These are phyloP conservation scores for Ophiostoma ulmi DNA, from an alignment of 2,329 filamentous ascomycete species.

Conservation along the genomic window DNA sequence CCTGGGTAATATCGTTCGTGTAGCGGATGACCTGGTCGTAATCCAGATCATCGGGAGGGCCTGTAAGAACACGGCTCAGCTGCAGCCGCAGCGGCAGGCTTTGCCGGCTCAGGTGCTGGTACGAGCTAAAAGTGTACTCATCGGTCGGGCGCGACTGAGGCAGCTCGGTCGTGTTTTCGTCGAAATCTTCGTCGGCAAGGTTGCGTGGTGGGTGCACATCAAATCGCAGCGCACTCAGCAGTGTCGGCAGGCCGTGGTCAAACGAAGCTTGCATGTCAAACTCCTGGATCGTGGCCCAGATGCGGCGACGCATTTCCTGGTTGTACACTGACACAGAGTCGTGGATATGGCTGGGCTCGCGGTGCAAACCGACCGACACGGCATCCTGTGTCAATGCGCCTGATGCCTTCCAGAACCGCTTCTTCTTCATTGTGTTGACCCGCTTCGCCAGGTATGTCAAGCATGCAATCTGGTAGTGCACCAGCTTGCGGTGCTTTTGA, in stretches of 20 bases:
- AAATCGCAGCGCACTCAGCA: conserved; percentile 53
- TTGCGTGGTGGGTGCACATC: conserved; percentile 53
- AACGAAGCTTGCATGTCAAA: conserved; percentile 59
- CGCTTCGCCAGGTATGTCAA: conserved; percentile 57
- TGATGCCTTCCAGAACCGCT: conserved; percentile 56
- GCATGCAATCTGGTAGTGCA: conserved; percentile 57
- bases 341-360: conserved; percentile 52
- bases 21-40: conserved; percentile 59
- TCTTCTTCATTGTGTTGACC: conserved; percentile 59
- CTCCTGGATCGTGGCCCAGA: conserved; percentile 58
- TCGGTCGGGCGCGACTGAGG: conserved; percentile 47
- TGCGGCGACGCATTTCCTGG: conserved; percentile 56
- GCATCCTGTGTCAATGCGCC: conserved; percentile 54
- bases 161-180: conserved; percentile 44
- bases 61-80: conserved; percentile 52
- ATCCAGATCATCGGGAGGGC: conserved; percentile 50
- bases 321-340: conserved; percentile 54
- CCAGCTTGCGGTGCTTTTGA: conserved; percentile 55
- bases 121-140: conserved; percentile 56
- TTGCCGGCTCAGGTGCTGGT: conserved; percentile 53
- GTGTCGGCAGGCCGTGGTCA: conserved; percentile 55
- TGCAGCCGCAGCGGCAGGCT: conserved; percentile 54
- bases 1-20: conserved; percentile 56
- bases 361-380: conserved; percentile 55
- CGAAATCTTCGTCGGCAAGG: conserved; percentile 50